Evolutionary conservation across 345 rosid species (phyloP).

Genomic region (Eucalyptus pumila): DNA sequence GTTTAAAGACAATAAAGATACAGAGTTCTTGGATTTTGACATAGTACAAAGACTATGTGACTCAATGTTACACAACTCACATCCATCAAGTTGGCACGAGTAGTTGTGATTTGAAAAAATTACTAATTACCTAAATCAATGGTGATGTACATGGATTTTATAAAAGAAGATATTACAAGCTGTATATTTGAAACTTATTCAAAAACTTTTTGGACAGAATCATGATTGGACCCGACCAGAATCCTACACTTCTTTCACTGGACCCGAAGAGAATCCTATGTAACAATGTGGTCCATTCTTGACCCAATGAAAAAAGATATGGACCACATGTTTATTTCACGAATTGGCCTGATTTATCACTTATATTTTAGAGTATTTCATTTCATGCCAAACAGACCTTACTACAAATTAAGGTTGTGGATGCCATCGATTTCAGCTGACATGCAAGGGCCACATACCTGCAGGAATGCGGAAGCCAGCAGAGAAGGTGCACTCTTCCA

Average conservation of each 20-base stretch:
- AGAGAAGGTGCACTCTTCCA: conserved; percentile 11
- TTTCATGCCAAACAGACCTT: background rate
- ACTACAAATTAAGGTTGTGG: background rate
- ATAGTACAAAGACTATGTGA: background rate
- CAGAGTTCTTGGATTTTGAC: background rate
- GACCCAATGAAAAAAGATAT: background rate
- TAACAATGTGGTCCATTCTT: background rate
- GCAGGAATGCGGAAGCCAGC: conserved; percentile 4
- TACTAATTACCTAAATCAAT: background rate
- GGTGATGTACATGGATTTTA: background rate
- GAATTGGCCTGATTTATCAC: background rate
- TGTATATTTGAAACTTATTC: background rate
- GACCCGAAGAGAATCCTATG: background rate
- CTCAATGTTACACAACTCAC: background rate
- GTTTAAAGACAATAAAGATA: background rate
- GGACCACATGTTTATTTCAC: background rate
- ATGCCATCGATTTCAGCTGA: background rate
- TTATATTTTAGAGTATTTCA: background rate
- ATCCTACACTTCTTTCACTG: background rate
- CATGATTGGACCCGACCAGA: background rate
- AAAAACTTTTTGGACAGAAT: background rate
- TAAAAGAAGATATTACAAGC: background rate
- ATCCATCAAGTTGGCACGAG: background rate
- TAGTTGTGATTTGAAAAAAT: background rate
- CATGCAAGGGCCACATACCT: background rate